Conservation (phyloP, 1,139 yeast species). For the Geotrichum fermentans region DNA sequence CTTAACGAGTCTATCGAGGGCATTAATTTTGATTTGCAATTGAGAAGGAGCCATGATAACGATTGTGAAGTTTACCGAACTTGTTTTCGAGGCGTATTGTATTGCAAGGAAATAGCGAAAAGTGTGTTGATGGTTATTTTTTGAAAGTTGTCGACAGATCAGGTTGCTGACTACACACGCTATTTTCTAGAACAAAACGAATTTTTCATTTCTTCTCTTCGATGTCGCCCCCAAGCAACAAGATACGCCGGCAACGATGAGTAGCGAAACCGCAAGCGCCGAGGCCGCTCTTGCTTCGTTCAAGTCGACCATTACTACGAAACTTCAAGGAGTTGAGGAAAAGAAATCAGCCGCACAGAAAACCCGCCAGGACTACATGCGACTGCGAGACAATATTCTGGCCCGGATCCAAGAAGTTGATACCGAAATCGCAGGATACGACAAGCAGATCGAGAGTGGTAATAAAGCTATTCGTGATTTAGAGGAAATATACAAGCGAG, state of each 20-base stretch:
- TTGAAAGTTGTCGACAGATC: too few species aligned
- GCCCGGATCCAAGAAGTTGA: conserved; percentile 52
- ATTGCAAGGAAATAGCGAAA: too few species aligned
- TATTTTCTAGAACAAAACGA: too few species aligned
- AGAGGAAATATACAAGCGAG: conserved; percentile 20
- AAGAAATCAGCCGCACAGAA: conserved; percentile 10
- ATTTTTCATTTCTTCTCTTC: not conserved
- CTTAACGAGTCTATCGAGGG: conserved; percentile 66
- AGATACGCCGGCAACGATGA: conserved; percentile 2
- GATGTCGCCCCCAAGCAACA: not conserved
- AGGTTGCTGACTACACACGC: too few species aligned
- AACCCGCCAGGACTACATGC: conserved; percentile 7
- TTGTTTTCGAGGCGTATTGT: too few species aligned
- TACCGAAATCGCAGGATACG: conserved; percentile 41
- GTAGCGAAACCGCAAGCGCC: not conserved
- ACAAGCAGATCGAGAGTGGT: conserved; percentile 46
- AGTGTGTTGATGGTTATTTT: too few species aligned
- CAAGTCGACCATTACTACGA: conserved; percentile 4
- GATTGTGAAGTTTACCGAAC: not conserved
- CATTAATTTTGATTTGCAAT: conserved; percentile 69
- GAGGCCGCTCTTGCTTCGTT: conserved; percentile 2
- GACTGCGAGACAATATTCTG: conserved; percentile 33
- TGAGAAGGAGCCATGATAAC: conserved; percentile 65
- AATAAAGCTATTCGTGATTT: conserved; percentile 39
- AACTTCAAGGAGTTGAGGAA: conserved; percentile 10